Base-by-base conservation (phyloP, 352 stramenopile genomes). In the Phytophthora constricta region DNA sequence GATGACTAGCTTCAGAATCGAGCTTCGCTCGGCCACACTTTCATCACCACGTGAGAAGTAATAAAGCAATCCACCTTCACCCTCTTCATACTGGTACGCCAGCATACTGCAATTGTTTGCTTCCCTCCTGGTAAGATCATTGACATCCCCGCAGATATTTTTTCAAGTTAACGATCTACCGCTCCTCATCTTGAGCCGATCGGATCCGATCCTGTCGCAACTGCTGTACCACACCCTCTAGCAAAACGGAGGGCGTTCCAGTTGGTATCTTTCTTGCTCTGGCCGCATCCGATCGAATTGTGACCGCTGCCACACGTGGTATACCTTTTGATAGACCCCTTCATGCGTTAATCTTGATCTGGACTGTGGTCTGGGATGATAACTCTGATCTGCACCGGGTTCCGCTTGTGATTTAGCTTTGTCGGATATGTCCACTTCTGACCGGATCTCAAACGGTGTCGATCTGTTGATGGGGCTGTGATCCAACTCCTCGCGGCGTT, bases 51-150 rank as follows among this genome's bases (percentile, higher is more conserved):
- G n/a, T n/a, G n/a, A n/a, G n/a, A n/a, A n/a, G n/a, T n/a, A n/a
- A n/a, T 58, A 58, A 10, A 60, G 19, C 26, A 60, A 16, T 2
- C 41, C 53, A n/a, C 26, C 41, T 25, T 60, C 53, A 42, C 53
- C 53, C n/a, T 51, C 41, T 26, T 43, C 53, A 31, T 61, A 61
- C 53, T 52, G 53, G 39, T 37, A 16, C 14, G 41, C 26, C 5
- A 59, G 16, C 37, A 50, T 59, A 9, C 25, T 45, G 23, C 34
- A 59, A 19, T 45, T 17, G 22, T 59, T 59, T 17, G 37, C 52
- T 39, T 59, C 52, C 5, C 19, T 19, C 7, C 26, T 20, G 11
- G 39, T 37, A 1, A 59, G 52, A 11, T 50, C 20, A 4, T 20
- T 8, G 13, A 53, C 46, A 8, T 53, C 46, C 4, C 46, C 25